phyloP scores from a whole-genome alignment of 345 rosid species.

The Pistacia integerrima region DNA sequence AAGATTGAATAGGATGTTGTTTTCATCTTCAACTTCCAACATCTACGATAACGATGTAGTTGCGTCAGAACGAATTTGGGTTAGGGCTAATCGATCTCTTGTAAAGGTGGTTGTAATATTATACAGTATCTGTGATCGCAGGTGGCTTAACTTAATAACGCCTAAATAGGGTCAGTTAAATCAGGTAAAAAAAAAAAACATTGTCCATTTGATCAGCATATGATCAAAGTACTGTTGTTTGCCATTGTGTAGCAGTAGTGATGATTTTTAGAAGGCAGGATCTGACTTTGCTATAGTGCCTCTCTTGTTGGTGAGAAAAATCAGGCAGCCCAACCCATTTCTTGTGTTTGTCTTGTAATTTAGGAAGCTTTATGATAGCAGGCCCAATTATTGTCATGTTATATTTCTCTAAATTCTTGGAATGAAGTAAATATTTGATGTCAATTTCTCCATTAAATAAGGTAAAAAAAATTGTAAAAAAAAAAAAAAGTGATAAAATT shows the following conservation, averaged over 20 bases:
- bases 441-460: too few species aligned
- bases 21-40: slow-evolving; percentile 8
- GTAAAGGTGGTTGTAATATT: slow-evolving; percentile 35
- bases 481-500: too few species aligned
- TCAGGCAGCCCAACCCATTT: neutral
- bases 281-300: neutral
- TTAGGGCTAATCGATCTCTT: slow-evolving; percentile 16
- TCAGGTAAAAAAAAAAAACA: neutral
- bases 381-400: too few species aligned
- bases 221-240: neutral
- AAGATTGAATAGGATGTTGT: slow-evolving; percentile 18
- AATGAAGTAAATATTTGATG: too few species aligned
- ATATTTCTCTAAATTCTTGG: too few species aligned
- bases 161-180: neutral
- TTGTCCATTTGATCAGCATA: neutral
- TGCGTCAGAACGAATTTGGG: slow-evolving; percentile 7
- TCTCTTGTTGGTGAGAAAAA: neutral
- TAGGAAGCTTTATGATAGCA: neutral
- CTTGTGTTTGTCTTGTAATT: too few species aligned
- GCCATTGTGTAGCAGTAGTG: neutral
- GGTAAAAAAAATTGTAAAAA: too few species aligned
- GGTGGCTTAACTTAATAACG: neutral
- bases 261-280: neutral
- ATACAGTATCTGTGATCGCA: slow-evolving; percentile 8
- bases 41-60: neutral